Conservation (phyloP, 1,284 basidiomycete genomes). For the Moesziomyces parantarcticus region DNA sequence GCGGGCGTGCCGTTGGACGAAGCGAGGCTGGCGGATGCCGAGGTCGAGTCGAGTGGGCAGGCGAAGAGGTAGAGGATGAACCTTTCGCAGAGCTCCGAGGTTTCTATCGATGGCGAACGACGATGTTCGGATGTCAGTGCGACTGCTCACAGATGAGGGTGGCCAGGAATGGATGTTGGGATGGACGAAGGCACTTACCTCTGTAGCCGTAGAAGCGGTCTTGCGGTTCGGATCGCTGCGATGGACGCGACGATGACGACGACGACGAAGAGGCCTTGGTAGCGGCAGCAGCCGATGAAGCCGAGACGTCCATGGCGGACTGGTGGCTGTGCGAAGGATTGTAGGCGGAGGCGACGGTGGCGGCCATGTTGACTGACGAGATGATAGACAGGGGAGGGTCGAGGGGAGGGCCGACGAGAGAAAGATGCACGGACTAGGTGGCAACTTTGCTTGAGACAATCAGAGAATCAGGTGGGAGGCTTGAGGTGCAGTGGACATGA, state of each 20-base stretch:
- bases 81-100: constrained; percentile 59
- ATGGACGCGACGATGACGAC: constrained; percentile 26
- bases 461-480: background rate
- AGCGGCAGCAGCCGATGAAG: constrained; percentile 7
- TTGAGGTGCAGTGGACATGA: background rate
- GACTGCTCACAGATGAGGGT: background rate
- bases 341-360: constrained; percentile 35
- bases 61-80: constrained; percentile 63
- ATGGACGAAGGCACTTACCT: constrained; percentile 16
- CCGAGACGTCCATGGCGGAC: constrained; percentile 20
- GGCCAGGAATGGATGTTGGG: background rate
- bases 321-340: constrained; percentile 30
- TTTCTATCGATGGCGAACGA: constrained; percentile 20
- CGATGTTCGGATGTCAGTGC: background rate
- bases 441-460: background rate
- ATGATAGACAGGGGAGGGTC: background rate
- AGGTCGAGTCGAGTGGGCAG: constrained; percentile 63
- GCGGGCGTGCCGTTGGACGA: constrained; percentile 35
- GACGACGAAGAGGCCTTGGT: constrained; percentile 17
- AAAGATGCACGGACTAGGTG: background rate
- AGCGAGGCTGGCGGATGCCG: constrained; percentile 44
- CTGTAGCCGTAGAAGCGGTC: constrained; percentile 63
- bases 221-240: constrained; percentile 25
- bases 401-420: background rate
- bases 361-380: constrained; percentile 30